A percentile compares a stretch with the other conserved stretches of the same genome.
These are phyloP conservation scores for Gossypium thurberi DNA, from an alignment of 345 rosid genomes.

Conservation along the genomic window DNA sequence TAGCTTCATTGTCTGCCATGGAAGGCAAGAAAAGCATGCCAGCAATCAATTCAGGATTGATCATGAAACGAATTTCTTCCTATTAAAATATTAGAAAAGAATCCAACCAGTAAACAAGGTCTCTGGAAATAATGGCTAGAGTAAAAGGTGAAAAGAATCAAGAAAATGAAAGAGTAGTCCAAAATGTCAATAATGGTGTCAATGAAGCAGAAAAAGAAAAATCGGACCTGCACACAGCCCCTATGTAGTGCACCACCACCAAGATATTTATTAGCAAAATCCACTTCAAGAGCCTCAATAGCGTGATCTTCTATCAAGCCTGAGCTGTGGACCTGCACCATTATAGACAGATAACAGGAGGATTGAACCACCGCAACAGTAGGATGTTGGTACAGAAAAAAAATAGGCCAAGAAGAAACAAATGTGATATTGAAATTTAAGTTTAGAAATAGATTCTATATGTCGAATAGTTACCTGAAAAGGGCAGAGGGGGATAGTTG, in stretches of 20 bases:
- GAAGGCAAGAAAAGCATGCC: slow-evolving; percentile 92
- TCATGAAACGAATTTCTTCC: slow-evolving; percentile 99
- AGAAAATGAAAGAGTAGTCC: not conserved
- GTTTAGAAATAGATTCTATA: not conserved
- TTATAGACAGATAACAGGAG: not conserved
- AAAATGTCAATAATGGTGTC: not conserved
- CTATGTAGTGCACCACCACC: slow-evolving; percentile 85
- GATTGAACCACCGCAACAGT: not conserved
- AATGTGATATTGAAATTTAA: not conserved
- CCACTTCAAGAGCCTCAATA: slow-evolving; percentile 61
- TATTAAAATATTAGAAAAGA: slow-evolving; percentile 17
- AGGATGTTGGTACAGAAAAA: not conserved
- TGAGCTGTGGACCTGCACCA: slow-evolving; percentile 40
- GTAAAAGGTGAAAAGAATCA: not conserved
- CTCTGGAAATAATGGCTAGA: not conserved
- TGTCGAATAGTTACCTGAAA: slow-evolving; percentile 52
- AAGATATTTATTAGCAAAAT: slow-evolving; percentile 82
- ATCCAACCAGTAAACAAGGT: not conserved
- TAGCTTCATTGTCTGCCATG: slow-evolving; percentile 83
- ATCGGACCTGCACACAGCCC: slow-evolving; percentile 83
- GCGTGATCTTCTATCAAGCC: slow-evolving; percentile 81
- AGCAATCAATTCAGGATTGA: slow-evolving; percentile 83
- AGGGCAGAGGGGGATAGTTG: slow-evolving; percentile 51
- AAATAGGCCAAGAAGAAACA: not conserved
- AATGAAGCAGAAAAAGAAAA: not conserved